phyloP scores from a whole-genome alignment of 140 eudicot species.

The Oenanthe javanica region DNA sequence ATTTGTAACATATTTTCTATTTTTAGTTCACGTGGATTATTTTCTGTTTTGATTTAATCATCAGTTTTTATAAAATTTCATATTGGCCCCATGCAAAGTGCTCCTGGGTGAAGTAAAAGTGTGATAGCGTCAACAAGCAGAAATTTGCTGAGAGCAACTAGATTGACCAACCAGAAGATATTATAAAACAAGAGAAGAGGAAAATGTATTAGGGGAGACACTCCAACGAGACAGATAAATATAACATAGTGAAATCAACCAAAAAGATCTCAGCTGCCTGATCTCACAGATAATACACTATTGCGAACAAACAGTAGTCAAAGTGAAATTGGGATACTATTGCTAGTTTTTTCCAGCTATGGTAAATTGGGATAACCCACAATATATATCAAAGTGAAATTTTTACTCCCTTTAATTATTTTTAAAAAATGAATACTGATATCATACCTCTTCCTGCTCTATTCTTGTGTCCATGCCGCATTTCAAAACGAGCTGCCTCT shows the following conservation, averaged over 20 bases:
- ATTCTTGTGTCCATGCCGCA: slow-evolving; percentile 76
- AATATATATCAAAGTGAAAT: neutral
- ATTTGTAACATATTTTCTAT: neutral
- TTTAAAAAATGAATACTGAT: neutral
- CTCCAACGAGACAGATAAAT: neutral
- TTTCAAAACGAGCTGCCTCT: slow-evolving; percentile 85
- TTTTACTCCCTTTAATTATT: neutral
- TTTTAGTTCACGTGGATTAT: neutral
- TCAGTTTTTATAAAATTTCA: neutral
- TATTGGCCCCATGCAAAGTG: neutral
- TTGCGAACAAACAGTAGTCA: neutral
- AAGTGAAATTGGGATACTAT: neutral
- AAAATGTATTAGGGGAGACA: neutral
- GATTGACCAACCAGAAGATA: neutral
- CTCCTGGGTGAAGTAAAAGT: neutral
- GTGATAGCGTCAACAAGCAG: neutral
- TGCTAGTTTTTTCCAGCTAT: neutral
- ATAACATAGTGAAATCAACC: neutral
- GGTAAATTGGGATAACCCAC: slow-evolving; percentile 1
- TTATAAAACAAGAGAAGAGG: neutral
- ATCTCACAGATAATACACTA: neutral
- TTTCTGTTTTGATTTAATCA: neutral
- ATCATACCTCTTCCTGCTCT: slow-evolving; percentile 59
- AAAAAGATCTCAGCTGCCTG: neutral
- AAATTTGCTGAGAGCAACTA: neutral